Evolutionary conservation across 371 early-diverging fungal species (phyloP).

Genomic region (Rhizomucor pusillus): DNA sequence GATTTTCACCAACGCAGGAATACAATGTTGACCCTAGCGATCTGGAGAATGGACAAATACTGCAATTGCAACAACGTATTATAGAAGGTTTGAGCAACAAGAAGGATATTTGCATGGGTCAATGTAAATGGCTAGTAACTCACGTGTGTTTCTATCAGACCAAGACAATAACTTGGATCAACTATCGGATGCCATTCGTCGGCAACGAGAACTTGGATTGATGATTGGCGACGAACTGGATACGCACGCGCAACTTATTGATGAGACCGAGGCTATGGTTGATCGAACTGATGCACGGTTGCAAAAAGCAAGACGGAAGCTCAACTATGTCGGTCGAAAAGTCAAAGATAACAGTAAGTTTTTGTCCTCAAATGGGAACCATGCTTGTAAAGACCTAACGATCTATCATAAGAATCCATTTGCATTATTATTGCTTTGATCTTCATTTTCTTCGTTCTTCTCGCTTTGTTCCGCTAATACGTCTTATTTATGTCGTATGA

Average conservation of each 20-base stretch:
- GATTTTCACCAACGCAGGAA: conserved; percentile 33
- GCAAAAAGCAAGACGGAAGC: conserved; percentile 51
- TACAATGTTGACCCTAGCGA: conserved; percentile 47
- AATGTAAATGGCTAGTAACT: neutral
- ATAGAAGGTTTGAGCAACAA: conserved; percentile 58
- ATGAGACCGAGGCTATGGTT: conserved; percentile 68
- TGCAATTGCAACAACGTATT: conserved; percentile 75
- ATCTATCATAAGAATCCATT: conserved; percentile 31
- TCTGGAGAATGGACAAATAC: conserved; percentile 58
- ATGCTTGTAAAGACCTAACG: neutral
- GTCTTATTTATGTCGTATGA: no score
- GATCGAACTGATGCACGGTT: conserved; percentile 62
- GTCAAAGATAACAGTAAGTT: conserved; percentile 50
- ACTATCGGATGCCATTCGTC: conserved; percentile 60
- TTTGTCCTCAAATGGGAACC: neutral
- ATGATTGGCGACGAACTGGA: conserved; percentile 79
- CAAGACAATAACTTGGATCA: conserved; percentile 79
- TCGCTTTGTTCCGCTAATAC: conserved; percentile 30
- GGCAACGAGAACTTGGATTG: conserved; percentile 74
- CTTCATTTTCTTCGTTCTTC: conserved; percentile 39
- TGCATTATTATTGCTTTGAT: conserved; percentile 47
- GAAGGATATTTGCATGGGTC: neutral
- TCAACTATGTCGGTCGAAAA: conserved; percentile 39
- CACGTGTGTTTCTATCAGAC: conserved; percentile 31
- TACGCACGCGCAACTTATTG: conserved; percentile 70